Evolutionary conservation across 108 stramenopile genomes (phyloP).

Genomic region (Cyclotella sp.): DNA sequence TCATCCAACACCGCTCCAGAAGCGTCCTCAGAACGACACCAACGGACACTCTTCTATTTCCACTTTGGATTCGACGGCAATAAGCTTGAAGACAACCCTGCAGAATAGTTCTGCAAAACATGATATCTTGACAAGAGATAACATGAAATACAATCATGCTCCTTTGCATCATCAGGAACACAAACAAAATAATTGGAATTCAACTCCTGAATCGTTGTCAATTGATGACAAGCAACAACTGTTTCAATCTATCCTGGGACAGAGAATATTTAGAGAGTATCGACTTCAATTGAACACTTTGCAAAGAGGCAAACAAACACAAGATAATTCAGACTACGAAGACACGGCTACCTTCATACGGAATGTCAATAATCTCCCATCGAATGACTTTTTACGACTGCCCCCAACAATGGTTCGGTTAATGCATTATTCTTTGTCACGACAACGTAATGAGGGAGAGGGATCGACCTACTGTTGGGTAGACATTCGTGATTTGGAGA

Average conservation of each 20-base stretch:
- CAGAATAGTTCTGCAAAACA: too few relatives aligned
- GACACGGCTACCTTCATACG: not conserved
- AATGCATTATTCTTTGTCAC: not conserved
- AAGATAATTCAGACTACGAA: not conserved
- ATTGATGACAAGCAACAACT: not conserved
- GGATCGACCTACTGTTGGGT: not conserved
- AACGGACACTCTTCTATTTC: too few relatives aligned
- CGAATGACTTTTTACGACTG: conserved; percentile 37
- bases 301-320: not conserved
- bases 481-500: conserved; percentile 33
- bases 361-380: not conserved
- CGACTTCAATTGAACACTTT: not conserved
- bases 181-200: not conserved
- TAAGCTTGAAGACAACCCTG: too few relatives aligned
- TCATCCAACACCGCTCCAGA: not conserved
- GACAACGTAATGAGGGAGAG: not conserved
- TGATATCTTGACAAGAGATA: too few relatives aligned
- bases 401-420: conserved; percentile 28
- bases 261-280: conserved; percentile 5
- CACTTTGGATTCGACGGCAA: too few relatives aligned
- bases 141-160: too few relatives aligned
- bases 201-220: not conserved
- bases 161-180: not conserved
- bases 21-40: too few relatives aligned
- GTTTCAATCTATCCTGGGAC: conserved; percentile 4